phyloP scores from a whole-genome alignment of 352 stramenopile species.

The Globisporangium middletonii region DNA sequence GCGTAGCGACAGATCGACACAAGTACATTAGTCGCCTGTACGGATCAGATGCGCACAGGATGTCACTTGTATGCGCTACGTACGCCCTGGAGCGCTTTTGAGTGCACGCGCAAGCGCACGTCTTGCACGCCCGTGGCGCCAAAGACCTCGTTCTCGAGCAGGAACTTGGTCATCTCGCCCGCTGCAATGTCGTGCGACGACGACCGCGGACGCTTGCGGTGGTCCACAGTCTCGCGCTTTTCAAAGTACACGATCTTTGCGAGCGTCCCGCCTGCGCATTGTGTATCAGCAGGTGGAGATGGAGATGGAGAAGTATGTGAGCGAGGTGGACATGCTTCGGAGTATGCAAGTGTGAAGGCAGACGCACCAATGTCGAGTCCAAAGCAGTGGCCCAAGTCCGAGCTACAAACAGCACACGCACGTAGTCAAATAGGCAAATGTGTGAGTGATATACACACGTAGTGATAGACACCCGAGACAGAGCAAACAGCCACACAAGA shows the following conservation, averaged over 20 bases:
- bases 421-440: neutral
- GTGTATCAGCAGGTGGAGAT: too few relatives aligned
- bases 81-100: conserved; percentile 87
- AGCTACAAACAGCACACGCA: conserved; percentile 28
- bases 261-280: conserved; percentile 78
- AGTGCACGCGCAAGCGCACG: conserved; percentile 78
- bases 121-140: conserved; percentile 85
- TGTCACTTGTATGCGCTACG: neutral
- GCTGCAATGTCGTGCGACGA: conserved; percentile 72
- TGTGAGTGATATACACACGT: neutral
- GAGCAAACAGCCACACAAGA: neutral
- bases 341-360: conserved; percentile 10
- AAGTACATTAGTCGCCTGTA: neutral
- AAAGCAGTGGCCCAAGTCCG: conserved; percentile 80
- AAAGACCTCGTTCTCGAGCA: conserved; percentile 78
- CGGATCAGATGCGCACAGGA: neutral
- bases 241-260: conserved; percentile 96
- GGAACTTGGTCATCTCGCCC: conserved; percentile 82
- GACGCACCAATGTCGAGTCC: conserved; percentile 73
- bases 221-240: conserved; percentile 36
- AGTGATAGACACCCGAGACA: neutral
- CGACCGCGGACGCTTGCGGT: conserved; percentile 59
- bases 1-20: neutral
- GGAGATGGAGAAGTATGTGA: too few relatives aligned
- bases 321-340: conserved; percentile 4